Base-by-base conservation (phyloP, 352 stramenopile species). In the Phytophthora lateralis region DNA sequence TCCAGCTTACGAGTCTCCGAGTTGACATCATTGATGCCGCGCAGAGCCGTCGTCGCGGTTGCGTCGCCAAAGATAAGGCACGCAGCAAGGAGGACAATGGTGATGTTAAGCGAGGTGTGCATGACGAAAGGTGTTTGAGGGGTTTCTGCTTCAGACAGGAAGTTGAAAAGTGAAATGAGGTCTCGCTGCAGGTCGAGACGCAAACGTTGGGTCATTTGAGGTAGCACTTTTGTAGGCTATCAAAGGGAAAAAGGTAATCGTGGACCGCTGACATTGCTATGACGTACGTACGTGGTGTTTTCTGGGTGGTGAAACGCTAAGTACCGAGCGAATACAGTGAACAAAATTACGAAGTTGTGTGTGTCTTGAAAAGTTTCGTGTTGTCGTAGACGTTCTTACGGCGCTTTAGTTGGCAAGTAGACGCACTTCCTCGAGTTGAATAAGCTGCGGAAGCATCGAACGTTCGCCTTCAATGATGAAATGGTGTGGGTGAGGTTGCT, bases 361-460 rank as follows among this genome's bases (percentile, higher is more conserved):
- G n/a, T 30, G 3, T 10, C 27, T 32, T 32, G 27, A 32, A 3
- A 29, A 7, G 26, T 29, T 29, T 32, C 8, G 27, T 30, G 26
- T 30, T 30, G 2, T 29, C 26, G 26, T 29, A 24, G 3, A 24
- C n/a, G 5, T 39, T 4, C 10, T 53, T 14, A 53, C 12, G 47
- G 38, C n/a, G 29, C 11, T n/a, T 55, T 44, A 4, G 18, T 34
- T 10, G 30, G 14, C 24, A 66, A 30, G 26, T 61, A 44, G 7
- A 60, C 54, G n/a, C 41, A 66, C 26, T 66, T 60, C 18, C 55
- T 44, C 12, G 34, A 35, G 3, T 32, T 48, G 43, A 60, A 46
- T 24, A 66, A 39, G 20, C 50, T 66, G 6, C 24, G 34, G 20
- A 66, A 66, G 32, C 58, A 66, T 9, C 50, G 50, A 18, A 44